These are phyloP conservation scores for Nakazawaea anatomiae DNA, from an alignment of 805 yeast genomes.

Conservation along the genomic window DNA sequence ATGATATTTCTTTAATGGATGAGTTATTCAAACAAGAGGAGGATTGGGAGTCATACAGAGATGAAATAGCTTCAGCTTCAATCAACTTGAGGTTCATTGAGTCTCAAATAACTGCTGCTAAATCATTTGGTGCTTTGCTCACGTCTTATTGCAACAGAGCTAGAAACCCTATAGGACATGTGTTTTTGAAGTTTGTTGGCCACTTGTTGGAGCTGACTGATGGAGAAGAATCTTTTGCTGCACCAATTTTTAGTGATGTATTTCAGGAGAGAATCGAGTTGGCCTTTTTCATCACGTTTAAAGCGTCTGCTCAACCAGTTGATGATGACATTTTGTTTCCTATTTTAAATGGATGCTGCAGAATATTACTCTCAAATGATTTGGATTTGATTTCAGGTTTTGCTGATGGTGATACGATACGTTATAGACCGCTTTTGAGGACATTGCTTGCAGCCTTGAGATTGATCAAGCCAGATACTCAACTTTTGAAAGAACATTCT, in stretches of 20 bases:
- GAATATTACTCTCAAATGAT: constrained; percentile 42
- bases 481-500: constrained; percentile 37
- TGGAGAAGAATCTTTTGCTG: constrained; percentile 38
- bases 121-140: constrained; percentile 72
- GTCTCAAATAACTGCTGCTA: constrained; percentile 64
- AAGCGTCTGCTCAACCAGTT: constrained; percentile 29
- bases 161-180: constrained; percentile 18
- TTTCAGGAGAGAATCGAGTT: constrained; percentile 63
- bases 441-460: constrained; percentile 45
- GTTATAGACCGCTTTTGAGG: constrained; percentile 58
- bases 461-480: constrained; percentile 34
- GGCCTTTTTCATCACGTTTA: constrained; percentile 45
- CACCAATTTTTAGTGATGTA: constrained; percentile 41
- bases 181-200: constrained; percentile 31
- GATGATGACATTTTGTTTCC: constrained; percentile 30
- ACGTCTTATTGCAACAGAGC: constrained; percentile 54
- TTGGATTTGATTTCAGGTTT: constrained; percentile 42
- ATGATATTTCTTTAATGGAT: constrained; percentile 60
- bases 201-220: constrained; percentile 44
- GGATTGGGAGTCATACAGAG: constrained; percentile 42
- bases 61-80: constrained; percentile 51
- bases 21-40: constrained; percentile 37
- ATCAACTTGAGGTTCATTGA: constrained; percentile 56
- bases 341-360: constrained; percentile 35
- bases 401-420: constrained; percentile 29